Evolutionary conservation across 2,329 filamentous ascomycete genomes (phyloP), one percentile per base, ranked within the genome.

Genomic region (Lasiodiplodia sp.): DNA sequence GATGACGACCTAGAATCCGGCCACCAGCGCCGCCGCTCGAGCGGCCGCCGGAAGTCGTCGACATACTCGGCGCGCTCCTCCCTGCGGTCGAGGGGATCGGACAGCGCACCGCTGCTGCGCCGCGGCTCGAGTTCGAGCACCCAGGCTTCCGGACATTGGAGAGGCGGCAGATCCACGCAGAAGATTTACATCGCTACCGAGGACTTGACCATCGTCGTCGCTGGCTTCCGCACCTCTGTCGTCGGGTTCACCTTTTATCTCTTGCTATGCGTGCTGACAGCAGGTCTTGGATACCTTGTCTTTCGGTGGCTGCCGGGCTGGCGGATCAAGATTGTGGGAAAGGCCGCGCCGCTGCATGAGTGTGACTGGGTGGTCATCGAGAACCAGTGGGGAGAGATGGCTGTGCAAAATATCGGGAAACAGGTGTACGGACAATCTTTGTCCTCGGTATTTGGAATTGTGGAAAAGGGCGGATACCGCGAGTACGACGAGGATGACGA

Each of bases 341-440:
- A 83, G 66, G 82, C 89, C 5, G 88, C 87, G 18, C 84, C 92
- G 2, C 83, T 99, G 37, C 86, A 86, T 66, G 88, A 92, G 67
- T 96, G 93, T 75, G 86, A 92, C 69, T 99, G 96, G 96, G 91
- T 97, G 53, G 94, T 97, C 34, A 88, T 98, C 71, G 96, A 97
- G 86, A 97, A 99, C 75, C 94, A 98, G 86, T 98, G 96, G 95
- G 92, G 92, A 62, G 95, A 98, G 79, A 92, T 98, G 79, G 85
- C 87, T 14, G 87, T 96, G n/a, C 87, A 97, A 75, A 77, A 89
- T 62, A 86, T 98, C 14, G 84, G 85, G 69, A 83, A 79, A 57
- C 82, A 88, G 72, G 78, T 77, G 10, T 91, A 91, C 75, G 88
- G 86, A 8, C 85, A 87, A 68, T 84, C 87, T n/a, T 79, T 91